These are phyloP conservation scores for Musa balbisiana DNA, from an alignment of 202 grass and related monocot genomes.

Conservation along the genomic window DNA sequence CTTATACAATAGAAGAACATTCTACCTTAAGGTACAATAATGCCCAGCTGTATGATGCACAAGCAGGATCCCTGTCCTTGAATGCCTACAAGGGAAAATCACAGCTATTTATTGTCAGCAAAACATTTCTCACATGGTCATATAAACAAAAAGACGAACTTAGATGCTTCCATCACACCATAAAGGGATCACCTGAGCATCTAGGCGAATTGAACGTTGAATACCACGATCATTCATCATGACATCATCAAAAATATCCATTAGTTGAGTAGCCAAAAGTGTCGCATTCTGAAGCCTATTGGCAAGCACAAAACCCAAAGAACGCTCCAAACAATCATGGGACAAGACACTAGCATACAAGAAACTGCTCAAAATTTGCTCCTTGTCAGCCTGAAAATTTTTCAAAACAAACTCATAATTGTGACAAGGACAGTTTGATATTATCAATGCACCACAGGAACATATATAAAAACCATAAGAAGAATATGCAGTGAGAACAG, in stretches of 20 bases:
- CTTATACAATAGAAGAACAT: conserved; percentile 7
- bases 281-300: conserved; percentile 91
- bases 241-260: conserved; percentile 92
- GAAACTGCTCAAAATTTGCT: conserved; percentile 94
- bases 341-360: conserved; percentile 87
- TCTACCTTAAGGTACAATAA: conserved; percentile 86
- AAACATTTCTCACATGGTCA: neutral
- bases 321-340: conserved; percentile 71
- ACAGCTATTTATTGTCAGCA: conserved; percentile 11
- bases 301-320: conserved; percentile 79
- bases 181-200: conserved; percentile 66
- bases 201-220: conserved; percentile 69
- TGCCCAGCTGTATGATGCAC: conserved; percentile 89
- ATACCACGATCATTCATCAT: conserved; percentile 78
- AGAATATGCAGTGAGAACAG: neutral
- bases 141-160: neutral
- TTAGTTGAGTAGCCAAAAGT: conserved; percentile 85
- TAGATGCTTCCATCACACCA: conserved; percentile 10
- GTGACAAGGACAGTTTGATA: no score
- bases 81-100: conserved; percentile 54
- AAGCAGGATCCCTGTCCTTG: conserved; percentile 95
- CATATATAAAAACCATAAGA: no score
- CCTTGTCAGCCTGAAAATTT: conserved; percentile 70
- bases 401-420: no score
- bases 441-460: no score